Percentiles rank a stretch among this genome's conserved stretches.
Evolutionary conservation across 2,329 filamentous ascomycete genomes (phyloP).

Genomic region (Trichophyton simii): DNA sequence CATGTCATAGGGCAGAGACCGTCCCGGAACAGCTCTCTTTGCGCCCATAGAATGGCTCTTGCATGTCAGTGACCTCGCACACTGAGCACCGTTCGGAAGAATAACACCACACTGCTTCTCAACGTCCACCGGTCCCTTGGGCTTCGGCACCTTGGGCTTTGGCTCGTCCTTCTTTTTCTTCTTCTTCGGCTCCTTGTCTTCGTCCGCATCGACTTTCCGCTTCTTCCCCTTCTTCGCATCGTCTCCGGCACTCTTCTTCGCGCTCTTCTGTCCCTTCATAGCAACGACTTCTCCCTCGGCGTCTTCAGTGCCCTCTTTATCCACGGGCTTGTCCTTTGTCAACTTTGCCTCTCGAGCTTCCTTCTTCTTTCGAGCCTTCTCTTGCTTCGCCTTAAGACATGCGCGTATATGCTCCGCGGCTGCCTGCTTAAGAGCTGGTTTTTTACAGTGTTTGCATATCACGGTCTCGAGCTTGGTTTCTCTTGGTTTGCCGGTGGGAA

Average conservation of each 20-base stretch:
- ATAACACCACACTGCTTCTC: conserved; percentile 86
- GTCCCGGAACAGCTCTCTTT: conserved; percentile 74
- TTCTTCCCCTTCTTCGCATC: conserved; percentile 60
- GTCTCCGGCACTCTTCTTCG: conserved; percentile 50
- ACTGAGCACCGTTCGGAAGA: conserved; percentile 72
- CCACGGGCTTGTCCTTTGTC: conserved; percentile 39
- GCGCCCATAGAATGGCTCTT: conserved; percentile 94
- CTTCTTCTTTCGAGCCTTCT: conserved; percentile 65
- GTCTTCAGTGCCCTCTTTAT: conserved; percentile 34
- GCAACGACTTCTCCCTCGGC: conserved; percentile 26
- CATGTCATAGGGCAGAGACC: conserved; percentile 86
- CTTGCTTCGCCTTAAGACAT: conserved; percentile 74
- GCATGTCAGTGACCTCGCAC: conserved; percentile 78
- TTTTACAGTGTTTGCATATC: conserved; percentile 89
- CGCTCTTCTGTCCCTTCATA: conserved; percentile 50
- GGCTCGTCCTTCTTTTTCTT: conserved; percentile 95
- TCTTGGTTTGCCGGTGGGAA: conserved; percentile 67
- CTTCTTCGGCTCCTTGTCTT: conserved; percentile 70
- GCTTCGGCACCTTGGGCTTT: conserved; percentile 70
- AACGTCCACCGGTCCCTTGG: conserved; percentile 86
- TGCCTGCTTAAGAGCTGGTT: conserved; percentile 62
- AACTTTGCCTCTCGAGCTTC: conserved; percentile 60
- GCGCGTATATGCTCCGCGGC: conserved; percentile 69
- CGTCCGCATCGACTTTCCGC: conserved; percentile 55
- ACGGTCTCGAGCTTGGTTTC: conserved; percentile 69